Evolutionary conservation across 2,329 filamentous ascomycete genomes (phyloP).

Genomic region (Delphinella strobiligena): DNA sequence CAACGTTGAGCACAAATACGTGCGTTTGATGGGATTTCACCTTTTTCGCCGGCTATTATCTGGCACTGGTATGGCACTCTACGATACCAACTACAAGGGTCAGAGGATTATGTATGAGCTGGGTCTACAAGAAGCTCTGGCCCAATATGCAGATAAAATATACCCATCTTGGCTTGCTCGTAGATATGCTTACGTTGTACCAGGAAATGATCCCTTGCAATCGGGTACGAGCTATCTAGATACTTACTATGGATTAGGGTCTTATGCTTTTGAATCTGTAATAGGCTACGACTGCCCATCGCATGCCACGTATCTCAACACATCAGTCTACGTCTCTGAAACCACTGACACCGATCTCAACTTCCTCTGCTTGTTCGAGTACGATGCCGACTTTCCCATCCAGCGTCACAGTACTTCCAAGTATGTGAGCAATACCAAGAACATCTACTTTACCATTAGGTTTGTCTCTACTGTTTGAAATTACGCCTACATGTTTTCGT

Average conservation of each 20-base stretch:
- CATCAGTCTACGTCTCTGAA: conserved; percentile 32
- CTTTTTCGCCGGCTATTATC: conserved; percentile 41
- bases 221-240: conserved; percentile 38
- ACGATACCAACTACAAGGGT: conserved; percentile 43
- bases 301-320: conserved; percentile 39
- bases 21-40: conserved; percentile 40
- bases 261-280: conserved; percentile 33
- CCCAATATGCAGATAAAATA: conserved; percentile 38
- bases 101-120: conserved; percentile 45
- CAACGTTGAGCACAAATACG: conserved; percentile 31
- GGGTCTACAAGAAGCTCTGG: conserved; percentile 42
- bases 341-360: conserved; percentile 34
- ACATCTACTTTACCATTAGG: conserved; percentile 30
- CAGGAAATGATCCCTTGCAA: conserved; percentile 30
- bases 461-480: conserved; percentile 40
- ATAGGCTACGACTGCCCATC: conserved; percentile 41
- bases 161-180: conserved; percentile 36
- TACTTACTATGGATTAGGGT: conserved; percentile 36
- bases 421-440: conserved; percentile 36
- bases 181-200: not conserved
- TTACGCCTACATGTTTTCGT: conserved; percentile 40
- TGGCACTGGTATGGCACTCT: conserved; percentile 38
- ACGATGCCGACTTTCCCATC: conserved; percentile 36
- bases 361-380: conserved; percentile 45
- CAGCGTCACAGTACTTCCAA: conserved; percentile 32